Percentiles rank a stretch among this genome's conserved stretches.
phyloP scores from a whole-genome alignment of 148 eudicot species.

The Chenopodium quinoa region DNA sequence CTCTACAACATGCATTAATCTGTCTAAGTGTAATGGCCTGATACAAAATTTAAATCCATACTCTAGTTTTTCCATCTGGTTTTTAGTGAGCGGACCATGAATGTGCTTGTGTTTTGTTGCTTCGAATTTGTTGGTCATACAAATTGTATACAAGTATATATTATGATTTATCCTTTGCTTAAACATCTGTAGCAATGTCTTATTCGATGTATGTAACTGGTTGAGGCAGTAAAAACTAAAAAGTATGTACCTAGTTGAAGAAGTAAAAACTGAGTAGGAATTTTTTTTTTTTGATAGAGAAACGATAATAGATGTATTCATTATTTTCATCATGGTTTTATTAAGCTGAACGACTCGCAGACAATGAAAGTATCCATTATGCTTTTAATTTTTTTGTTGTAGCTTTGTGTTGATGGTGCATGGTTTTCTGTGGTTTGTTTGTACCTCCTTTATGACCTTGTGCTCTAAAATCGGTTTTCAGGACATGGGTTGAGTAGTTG shows the following conservation, averaged over 20 bases:
- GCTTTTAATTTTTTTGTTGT: neutral
- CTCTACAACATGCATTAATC: neutral
- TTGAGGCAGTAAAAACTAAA: neutral
- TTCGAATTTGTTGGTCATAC: neutral
- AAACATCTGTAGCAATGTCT: neutral
- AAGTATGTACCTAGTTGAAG: neutral
- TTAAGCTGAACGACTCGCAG: neutral
- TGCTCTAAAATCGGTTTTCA: constrained; percentile 5
- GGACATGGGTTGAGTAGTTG: constrained; percentile 27
- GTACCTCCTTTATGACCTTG: constrained; percentile 1
- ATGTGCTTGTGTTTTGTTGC: neutral
- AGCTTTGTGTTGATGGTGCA: neutral
- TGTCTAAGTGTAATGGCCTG: neutral
- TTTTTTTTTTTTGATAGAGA: neutral
- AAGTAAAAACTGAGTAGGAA: neutral
- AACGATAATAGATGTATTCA: neutral
- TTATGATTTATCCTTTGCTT: neutral
- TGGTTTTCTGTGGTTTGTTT: neutral
- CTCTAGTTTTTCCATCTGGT: too few relatives aligned
- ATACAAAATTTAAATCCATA: neutral
- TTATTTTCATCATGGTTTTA: neutral
- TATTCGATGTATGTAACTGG: neutral
- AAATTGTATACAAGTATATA: neutral
- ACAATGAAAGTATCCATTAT: neutral
- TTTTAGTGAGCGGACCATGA: neutral